Conservation (phyloP, 2,329 filamentous ascomycete species). For the Aaosphaeria arxii region DNA sequence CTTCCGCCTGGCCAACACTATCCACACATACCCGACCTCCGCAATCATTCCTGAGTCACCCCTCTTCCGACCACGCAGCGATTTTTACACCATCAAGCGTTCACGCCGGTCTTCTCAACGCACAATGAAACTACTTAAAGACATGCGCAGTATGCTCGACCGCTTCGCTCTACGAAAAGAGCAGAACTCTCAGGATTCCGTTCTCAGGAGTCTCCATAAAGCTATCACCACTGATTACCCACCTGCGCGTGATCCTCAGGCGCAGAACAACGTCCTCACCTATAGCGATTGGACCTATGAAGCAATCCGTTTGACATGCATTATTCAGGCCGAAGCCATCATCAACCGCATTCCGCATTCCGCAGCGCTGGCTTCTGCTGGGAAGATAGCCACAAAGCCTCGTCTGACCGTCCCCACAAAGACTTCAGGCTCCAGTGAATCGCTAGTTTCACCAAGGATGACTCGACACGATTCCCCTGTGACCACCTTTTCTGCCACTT, state of each 20-base stretch:
- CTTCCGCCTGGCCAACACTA: constrained; percentile 14
- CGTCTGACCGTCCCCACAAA: not conserved
- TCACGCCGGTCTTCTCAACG: constrained; percentile 11
- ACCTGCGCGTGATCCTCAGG: constrained; percentile 7
- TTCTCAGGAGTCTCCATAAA: constrained; percentile 14
- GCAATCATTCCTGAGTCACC: constrained; percentile 34
- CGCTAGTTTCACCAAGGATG: constrained; percentile 13
- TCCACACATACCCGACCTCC: constrained; percentile 12
- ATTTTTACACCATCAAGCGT: constrained; percentile 24
- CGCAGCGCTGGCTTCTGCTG: constrained; percentile 14
- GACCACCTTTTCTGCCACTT: constrained; percentile 11
- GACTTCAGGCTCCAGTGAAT: constrained; percentile 13
- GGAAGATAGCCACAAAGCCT: constrained; percentile 1
- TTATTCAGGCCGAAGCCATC: constrained; percentile 33
- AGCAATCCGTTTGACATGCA: constrained; percentile 28
- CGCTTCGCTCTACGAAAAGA: constrained; percentile 19
- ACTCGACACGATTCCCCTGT: constrained; percentile 16
- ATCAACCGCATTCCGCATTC: constrained; percentile 23
- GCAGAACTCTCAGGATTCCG: constrained; percentile 14
- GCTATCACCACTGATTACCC: constrained; percentile 19
- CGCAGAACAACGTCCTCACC: constrained; percentile 9
- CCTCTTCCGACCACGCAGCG: constrained; percentile 26
- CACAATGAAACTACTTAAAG: constrained; percentile 21
- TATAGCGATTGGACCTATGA: constrained; percentile 31
- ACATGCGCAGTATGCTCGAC: constrained; percentile 29